Conservation (phyloP, 208 protist species). For the Acanthamoeba culbertsoni region DNA sequence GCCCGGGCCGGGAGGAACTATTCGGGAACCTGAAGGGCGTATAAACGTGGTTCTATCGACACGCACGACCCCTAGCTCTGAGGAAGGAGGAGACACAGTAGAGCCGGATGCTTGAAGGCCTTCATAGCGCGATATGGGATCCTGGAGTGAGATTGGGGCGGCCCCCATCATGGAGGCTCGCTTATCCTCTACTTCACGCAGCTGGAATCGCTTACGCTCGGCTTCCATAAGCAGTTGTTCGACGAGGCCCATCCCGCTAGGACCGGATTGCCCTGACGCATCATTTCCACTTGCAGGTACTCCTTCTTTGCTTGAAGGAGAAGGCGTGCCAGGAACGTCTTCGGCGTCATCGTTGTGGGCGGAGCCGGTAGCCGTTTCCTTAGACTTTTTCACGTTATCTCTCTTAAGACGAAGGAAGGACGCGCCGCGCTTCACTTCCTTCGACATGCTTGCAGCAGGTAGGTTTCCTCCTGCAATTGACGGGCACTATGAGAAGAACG, state of each 20-base stretch:
- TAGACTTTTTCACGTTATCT: neutral
- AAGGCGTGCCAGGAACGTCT: neutral
- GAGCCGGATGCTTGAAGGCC: too few species aligned
- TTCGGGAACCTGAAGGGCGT: too few species aligned
- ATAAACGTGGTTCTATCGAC: neutral
- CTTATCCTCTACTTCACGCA: neutral
- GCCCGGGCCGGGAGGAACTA: too few species aligned
- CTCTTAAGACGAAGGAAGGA: neutral
- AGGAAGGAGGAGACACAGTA: neutral
- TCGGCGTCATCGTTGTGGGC: neutral
- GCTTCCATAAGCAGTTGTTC: neutral
- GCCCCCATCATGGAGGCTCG: neutral
- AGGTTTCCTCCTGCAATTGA: too few species aligned
- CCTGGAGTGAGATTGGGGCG: neutral
- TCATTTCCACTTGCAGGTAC: too few species aligned
- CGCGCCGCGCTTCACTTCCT: neutral
- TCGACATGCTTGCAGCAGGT: too few species aligned
- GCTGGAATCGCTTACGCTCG: neutral
- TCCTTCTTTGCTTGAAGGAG: too few species aligned
- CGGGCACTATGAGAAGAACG: too few species aligned
- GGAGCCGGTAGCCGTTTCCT: neutral
- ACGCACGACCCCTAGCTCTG: neutral
- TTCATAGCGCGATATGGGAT: neutral
- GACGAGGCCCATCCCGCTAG: neutral
- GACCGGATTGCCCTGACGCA: neutral